Percentiles rank a stretch among this genome's conserved stretches.
phyloP scores from a whole-genome alignment of 179 eudicot species.

The Actinidia arguta region DNA sequence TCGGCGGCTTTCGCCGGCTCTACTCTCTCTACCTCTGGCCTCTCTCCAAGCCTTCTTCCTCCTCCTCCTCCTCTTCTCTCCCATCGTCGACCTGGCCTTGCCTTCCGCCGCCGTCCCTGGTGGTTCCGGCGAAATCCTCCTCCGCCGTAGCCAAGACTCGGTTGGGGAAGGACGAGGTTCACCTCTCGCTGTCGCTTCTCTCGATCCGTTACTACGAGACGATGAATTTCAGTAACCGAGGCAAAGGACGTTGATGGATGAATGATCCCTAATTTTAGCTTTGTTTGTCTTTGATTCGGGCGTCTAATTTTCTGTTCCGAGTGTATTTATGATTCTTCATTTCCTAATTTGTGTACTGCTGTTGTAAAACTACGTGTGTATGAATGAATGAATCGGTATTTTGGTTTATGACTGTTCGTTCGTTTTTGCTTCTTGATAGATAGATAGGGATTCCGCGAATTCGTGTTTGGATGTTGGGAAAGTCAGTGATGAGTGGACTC shows the following conservation, averaged over 20 bases:
- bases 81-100: constrained; percentile 41
- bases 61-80: constrained; percentile 25
- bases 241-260: constrained; percentile 35
- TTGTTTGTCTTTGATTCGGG: not conserved
- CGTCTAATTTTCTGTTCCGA: not conserved
- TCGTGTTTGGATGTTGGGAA: too few relatives aligned
- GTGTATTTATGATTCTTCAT: not conserved
- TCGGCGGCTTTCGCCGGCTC: constrained; percentile 88
- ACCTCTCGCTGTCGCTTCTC: constrained; percentile 65
- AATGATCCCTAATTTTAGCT: too few relatives aligned
- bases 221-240: constrained; percentile 49
- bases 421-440: too few relatives aligned
- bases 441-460: too few relatives aligned
- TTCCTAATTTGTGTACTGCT: not conserved
- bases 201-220: constrained; percentile 72
- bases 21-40: constrained; percentile 67
- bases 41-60: constrained; percentile 47
- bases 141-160: constrained; percentile 30
- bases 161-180: constrained; percentile 83
- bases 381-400: too few relatives aligned
- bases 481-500: too few relatives aligned
- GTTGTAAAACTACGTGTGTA: not conserved
- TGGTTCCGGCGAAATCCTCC: constrained; percentile 18
- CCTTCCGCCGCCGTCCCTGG: constrained; percentile 24
- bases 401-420: not conserved